Percentiles rank a stretch among this genome's conserved stretches.
phyloP scores from a whole-genome alignment of 495 filamentous ascomycete species.

The Penicillium argentinense region DNA sequence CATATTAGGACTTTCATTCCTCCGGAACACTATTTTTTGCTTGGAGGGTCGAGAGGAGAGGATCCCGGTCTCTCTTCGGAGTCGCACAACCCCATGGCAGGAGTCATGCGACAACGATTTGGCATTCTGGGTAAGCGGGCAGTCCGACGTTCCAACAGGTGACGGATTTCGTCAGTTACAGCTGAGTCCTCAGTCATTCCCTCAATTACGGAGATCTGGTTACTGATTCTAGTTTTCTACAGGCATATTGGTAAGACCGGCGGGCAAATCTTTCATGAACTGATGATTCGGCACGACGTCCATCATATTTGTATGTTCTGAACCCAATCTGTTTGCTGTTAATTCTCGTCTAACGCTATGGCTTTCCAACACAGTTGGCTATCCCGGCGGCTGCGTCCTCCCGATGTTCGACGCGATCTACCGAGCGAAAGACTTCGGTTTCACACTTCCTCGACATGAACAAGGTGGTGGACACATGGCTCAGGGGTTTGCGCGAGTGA shows the following conservation, averaged over 20 bases:
- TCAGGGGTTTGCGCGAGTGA: constrained; percentile 61
- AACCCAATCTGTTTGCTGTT: background rate
- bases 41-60: no score
- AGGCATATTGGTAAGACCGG: constrained; percentile 86
- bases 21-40: no score
- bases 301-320: constrained; percentile 65
- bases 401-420: constrained; percentile 63
- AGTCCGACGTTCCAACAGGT: no score
- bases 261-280: constrained; percentile 91
- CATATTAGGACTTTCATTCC: no score
- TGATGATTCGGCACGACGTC: constrained; percentile 83
- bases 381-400: constrained; percentile 49
- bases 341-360: background rate
- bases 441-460: constrained; percentile 61
- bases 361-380: constrained; percentile 31
- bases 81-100: no score
- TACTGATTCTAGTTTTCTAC: background rate
- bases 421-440: constrained; percentile 61
- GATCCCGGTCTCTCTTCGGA: no score
- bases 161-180: no score
- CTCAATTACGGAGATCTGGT: no score
- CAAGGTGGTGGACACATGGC: constrained; percentile 69
- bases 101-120: no score
- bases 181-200: no score
- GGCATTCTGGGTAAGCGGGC: no score